Evolutionary conservation across 805 yeast genomes (phyloP), one percentile per base, ranked within the genome.

Genomic region (Pichia nanzhaoensis): DNA sequence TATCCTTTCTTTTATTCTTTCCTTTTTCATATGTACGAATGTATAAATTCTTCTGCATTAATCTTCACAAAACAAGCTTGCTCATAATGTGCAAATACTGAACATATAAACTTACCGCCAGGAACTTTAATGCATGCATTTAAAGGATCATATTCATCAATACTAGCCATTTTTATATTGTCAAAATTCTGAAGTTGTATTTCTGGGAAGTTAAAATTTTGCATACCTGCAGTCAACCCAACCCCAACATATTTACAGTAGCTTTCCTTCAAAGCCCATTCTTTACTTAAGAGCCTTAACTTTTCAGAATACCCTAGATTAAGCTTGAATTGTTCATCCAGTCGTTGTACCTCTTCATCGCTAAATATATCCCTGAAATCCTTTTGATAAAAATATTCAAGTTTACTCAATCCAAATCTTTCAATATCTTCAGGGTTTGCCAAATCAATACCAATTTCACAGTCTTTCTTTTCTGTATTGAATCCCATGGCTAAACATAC

Each of bases 201-300:
- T 13, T 42, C 40, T 2, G 40, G 12, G 41, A 58, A 59, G 37
- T 56, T 55, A 45, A 57, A 61, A 3, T 51, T 38, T 16, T 51
- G 42, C 33, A 64, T 51, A 10, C 63, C 64, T 14, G 47, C 35
- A 18, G 58, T 53, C 13, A 78, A 58, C 0, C 95, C 95, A 16
- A 70, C 61, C 0, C 95, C 95, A 2, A 73, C 53, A 33, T 71
- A 74, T 55, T 86, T 86, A 6, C 85, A 73, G 55, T 77, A 83
- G 18, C 87, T 78, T 58, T 86, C 95, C 57, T 86, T 86, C 44
- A 86, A 59, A 0, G 95, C 84, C 95, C 95, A 86, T 31, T 73
- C 69, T 34, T 77, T 77, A 17, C 82, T 74, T 52, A 82, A 74
- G 9, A 47, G 30, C 13, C 41, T 34, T 14, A 66, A 51, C 7